Conservation (phyloP, 169 alveolate genomes). For the Neospora caninum region DNA sequence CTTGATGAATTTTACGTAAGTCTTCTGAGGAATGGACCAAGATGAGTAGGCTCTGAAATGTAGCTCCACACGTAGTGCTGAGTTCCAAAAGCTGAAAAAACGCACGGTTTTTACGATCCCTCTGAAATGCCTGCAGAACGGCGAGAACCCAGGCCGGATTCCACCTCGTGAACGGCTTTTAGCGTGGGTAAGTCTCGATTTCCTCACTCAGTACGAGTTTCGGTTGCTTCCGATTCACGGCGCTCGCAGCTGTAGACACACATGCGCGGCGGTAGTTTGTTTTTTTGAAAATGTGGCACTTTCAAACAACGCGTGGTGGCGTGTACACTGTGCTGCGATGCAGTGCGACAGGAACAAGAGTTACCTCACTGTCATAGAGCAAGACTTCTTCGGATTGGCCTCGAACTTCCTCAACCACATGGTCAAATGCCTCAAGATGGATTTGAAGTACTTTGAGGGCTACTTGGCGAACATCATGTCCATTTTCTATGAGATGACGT, state of each 20-base stretch:
- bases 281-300: no score
- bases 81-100: no score
- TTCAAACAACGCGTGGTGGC: not conserved
- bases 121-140: not conserved
- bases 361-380: not conserved
- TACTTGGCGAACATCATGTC: slow-evolving; percentile 62
- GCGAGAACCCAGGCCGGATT: not conserved
- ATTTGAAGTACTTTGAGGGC: slow-evolving; percentile 38
- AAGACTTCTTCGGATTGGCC: not conserved
- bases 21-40: not conserved
- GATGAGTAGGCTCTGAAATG: no score
- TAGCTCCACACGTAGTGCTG: no score
- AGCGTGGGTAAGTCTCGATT: not conserved
- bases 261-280: not conserved
- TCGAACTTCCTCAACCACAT: slow-evolving; percentile 20
- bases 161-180: slow-evolving; percentile 4
- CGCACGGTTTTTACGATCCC: no score
- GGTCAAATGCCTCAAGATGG: slow-evolving; percentile 41
- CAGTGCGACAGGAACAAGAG: slow-evolving; percentile 50
- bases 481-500: slow-evolving; percentile 60
- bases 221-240: not conserved
- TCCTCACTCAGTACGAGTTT: not conserved
- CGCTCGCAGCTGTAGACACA: not conserved
- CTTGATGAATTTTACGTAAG: slow-evolving; percentile 8
- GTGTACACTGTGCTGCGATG: not conserved